phyloP scores from a whole-genome alignment of 306 rosid genomes.

The Morella rubra region DNA sequence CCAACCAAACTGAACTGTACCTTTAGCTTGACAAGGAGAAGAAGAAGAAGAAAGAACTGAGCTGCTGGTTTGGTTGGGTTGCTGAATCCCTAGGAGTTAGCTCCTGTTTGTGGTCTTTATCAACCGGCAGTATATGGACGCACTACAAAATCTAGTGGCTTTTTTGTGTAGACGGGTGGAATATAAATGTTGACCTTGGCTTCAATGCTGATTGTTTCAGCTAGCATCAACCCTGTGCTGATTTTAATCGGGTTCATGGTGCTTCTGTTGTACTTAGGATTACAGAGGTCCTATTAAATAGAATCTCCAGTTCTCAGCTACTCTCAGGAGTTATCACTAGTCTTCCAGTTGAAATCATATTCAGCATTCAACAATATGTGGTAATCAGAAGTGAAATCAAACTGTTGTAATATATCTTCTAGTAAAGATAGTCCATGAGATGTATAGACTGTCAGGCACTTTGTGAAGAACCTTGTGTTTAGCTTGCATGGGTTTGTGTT shows the following conservation, averaged over 20 bases:
- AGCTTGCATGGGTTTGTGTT: neutral
- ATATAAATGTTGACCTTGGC: neutral
- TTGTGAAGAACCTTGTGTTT: neutral
- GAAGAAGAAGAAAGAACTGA: neutral
- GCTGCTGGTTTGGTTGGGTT: neutral
- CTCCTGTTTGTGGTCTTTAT: neutral
- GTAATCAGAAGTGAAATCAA: neutral
- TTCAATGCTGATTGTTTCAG: neutral
- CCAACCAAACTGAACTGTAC: neutral
- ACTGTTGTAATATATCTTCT: neutral
- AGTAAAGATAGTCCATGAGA: neutral
- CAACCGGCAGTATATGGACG: neutral
- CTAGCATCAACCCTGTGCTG: neutral
- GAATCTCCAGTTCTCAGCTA: neutral
- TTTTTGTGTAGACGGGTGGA: neutral
- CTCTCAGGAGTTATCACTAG: neutral
- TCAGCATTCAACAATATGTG: neutral
- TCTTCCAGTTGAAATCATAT: neutral
- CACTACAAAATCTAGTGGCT: neutral
- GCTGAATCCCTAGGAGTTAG: neutral
- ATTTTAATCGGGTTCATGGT: neutral
- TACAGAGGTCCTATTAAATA: neutral
- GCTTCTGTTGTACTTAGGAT: neutral
- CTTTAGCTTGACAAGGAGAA: neutral
- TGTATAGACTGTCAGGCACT: neutral